Evolutionary conservation across 2,329 filamentous ascomycete species (phyloP).

Genomic region (Penicillium sp.): DNA sequence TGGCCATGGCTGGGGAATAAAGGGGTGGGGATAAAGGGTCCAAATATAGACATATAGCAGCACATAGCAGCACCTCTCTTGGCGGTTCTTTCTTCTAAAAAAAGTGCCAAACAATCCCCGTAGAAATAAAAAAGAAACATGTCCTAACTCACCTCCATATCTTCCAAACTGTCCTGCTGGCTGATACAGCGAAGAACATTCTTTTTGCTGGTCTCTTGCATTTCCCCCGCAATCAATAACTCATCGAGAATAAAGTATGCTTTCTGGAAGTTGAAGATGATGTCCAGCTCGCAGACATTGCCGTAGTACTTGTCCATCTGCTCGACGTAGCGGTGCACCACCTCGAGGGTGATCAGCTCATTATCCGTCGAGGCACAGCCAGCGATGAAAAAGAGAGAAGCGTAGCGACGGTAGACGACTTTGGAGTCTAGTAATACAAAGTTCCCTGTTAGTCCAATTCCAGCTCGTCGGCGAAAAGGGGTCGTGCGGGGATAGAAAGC

Average conservation of each 20-base stretch:
- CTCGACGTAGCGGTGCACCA: conserved; percentile 98
- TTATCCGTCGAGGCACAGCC: conserved; percentile 97
- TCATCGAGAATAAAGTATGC: conserved; percentile 99
- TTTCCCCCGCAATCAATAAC: conserved; percentile 87
- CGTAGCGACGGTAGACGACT: conserved; percentile 97
- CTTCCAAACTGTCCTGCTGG: conserved; percentile 95
- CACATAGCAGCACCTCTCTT: not conserved
- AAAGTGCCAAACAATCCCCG: not conserved
- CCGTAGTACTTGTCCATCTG: conserved; percentile 99
- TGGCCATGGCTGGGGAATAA: not conserved
- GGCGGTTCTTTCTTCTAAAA: not conserved
- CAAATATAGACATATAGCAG: not conserved
- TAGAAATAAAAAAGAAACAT: conserved; percentile 1
- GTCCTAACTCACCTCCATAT: conserved; percentile 85
- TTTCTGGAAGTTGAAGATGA: conserved; percentile 99
- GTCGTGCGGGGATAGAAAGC: conserved; percentile 9
- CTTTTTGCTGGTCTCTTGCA: conserved; percentile 99
- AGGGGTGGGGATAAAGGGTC: not conserved
- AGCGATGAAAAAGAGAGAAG: conserved; percentile 98
- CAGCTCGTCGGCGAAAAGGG: not conserved
- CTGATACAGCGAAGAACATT: conserved; percentile 94
- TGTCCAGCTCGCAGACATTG: conserved; percentile 98
- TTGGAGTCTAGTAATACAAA: conserved; percentile 70
- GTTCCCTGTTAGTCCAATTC: not conserved
- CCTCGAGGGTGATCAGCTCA: conserved; percentile 95